Conservation (phyloP, 345 rosid genomes). For the Citropsis articulata region DNA sequence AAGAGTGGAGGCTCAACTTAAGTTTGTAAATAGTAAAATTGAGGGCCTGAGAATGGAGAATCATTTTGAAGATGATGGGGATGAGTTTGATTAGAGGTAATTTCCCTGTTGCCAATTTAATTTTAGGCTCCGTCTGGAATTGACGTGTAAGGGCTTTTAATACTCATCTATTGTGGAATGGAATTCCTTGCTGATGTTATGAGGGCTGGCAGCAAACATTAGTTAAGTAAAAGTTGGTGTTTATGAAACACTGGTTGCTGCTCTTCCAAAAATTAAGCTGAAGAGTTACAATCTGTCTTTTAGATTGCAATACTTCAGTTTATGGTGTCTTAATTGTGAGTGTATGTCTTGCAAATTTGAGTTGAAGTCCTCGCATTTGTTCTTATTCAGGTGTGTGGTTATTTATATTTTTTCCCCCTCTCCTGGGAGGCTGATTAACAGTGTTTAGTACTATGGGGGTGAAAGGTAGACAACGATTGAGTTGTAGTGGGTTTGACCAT, state of each 20-base stretch:
- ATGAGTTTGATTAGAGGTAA: constrained; percentile 62
- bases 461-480: constrained; percentile 27
- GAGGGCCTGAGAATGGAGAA: constrained; percentile 47
- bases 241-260: background rate
- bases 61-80: constrained; percentile 57
- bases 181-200: background rate
- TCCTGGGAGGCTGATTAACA: constrained; percentile 28
- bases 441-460: constrained; percentile 37
- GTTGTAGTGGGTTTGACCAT: constrained; percentile 13
- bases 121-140: background rate
- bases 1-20: constrained; percentile 46
- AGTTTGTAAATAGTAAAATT: constrained; percentile 53
- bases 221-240: background rate
- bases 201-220: background rate
- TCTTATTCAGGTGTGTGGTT: constrained; percentile 36
- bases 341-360: background rate
- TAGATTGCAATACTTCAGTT: no score
- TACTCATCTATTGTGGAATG: background rate
- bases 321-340: background rate
- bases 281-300: background rate
- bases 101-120: background rate
- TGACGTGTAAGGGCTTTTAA: no score
- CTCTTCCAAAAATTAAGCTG: background rate
- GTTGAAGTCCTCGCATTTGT: background rate
- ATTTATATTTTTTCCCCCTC: constrained; percentile 32